phyloP scores from a whole-genome alignment of 2,329 filamentous ascomycete species.

The Pseudogymnoascus sp. region DNA sequence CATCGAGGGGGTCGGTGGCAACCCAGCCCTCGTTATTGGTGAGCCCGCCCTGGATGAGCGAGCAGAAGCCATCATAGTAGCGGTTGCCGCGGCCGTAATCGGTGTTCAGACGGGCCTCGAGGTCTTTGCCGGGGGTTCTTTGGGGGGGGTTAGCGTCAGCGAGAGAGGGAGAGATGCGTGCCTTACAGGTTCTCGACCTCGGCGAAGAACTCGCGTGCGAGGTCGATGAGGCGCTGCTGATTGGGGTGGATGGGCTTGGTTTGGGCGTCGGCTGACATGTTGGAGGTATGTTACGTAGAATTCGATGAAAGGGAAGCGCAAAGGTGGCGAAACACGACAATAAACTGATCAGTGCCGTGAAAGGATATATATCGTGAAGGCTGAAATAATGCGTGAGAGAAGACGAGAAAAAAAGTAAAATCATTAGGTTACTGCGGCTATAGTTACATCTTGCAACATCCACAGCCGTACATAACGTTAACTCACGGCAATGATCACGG shows the following conservation, averaged over 20 bases:
- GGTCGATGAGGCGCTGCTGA: constrained; percentile 14
- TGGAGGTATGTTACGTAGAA: background rate
- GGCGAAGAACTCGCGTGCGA: constrained; percentile 23
- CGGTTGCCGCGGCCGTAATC: constrained; percentile 38
- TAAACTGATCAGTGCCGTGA: background rate
- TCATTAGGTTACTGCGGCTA: background rate
- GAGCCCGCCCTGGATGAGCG: constrained; percentile 34
- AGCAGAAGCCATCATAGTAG: constrained; percentile 38
- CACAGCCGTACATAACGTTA: background rate
- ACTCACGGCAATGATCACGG: background rate
- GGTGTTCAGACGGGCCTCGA: constrained; percentile 38
- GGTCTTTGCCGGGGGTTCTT: constrained; percentile 39
- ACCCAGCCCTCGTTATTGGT: constrained; percentile 37
- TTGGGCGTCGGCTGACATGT: background rate
- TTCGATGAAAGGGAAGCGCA: background rate
- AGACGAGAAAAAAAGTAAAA: background rate
- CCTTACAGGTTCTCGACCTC: constrained; percentile 28
- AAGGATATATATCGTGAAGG: background rate
- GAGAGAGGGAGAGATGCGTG: background rate
- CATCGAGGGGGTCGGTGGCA: constrained; percentile 37
- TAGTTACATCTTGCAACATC: background rate
- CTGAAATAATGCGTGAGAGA: background rate
- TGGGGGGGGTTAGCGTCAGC: background rate
- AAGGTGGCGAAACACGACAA: background rate
- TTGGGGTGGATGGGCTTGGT: constrained; percentile 8